Evolutionary conservation across 805 yeast species (phyloP).

Genomic region (Metschnikowia dekortorum): DNA sequence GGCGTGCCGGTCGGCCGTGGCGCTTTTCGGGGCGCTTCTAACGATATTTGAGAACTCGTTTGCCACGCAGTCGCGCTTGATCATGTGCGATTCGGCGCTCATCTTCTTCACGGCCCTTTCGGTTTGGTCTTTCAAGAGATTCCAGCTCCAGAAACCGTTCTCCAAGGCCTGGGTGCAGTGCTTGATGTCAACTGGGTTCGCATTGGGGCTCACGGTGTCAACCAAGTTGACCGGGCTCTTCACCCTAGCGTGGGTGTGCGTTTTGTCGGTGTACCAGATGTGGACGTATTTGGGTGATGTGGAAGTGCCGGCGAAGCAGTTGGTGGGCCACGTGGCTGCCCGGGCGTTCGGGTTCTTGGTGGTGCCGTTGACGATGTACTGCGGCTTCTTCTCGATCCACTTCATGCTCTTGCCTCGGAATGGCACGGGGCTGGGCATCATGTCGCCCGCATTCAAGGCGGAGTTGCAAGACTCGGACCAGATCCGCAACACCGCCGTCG

Average conservation of each 20-base stretch:
- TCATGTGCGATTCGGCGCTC: conserved; percentile 40
- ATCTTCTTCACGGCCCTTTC: conserved; percentile 45
- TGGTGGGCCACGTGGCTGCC: conserved; percentile 37
- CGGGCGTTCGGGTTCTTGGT: conserved; percentile 42
- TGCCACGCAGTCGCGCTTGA: conserved; percentile 54
- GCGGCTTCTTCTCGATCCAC: conserved; percentile 55
- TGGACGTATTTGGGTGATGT: conserved; percentile 76
- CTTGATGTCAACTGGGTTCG: conserved; percentile 44
- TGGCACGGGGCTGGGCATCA: conserved; percentile 57
- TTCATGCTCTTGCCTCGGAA: conserved; percentile 40
- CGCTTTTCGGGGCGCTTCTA: conserved; percentile 48
- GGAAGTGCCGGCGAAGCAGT: conserved; percentile 32
- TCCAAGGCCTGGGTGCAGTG: conserved; percentile 49
- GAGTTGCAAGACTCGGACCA: conserved; percentile 43
- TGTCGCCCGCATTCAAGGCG: conserved; percentile 67
- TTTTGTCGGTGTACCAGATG: conserved; percentile 43
- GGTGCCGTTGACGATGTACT: conserved; percentile 58
- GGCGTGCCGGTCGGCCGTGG: conserved; percentile 48
- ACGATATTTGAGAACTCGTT: conserved; percentile 62
- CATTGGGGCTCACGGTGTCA: conserved; percentile 54
- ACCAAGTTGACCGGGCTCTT: conserved; percentile 70
- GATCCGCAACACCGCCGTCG: conserved; percentile 46
- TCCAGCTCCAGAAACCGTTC: conserved; percentile 44
- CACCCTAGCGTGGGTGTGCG: conserved; percentile 62
- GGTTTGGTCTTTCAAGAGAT: conserved; percentile 47